Percentiles rank a stretch among this genome's conserved stretches.
phyloP scores from a whole-genome alignment of 306 rosid species.

The Parietaria judaica region DNA sequence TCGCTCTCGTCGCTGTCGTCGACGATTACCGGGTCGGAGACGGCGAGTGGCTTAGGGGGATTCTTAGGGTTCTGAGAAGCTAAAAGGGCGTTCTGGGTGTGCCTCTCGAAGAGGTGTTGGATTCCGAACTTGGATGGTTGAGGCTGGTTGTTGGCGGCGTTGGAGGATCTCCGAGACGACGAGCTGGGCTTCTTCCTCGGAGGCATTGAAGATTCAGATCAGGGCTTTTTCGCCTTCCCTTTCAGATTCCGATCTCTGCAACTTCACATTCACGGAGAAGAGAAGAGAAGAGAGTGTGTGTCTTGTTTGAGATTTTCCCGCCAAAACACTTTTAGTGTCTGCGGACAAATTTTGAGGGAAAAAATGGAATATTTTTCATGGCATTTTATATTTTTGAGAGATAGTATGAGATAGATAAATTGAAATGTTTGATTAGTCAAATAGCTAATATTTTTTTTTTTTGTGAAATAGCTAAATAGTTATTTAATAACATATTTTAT shows the following conservation, averaged over 20 bases:
- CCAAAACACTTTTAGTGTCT: background rate
- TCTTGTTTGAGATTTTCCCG: conserved; percentile 19
- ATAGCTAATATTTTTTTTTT: too few species aligned
- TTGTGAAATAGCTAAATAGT: too few species aligned
- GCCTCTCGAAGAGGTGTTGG: conserved; percentile 84
- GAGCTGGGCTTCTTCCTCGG: conserved; percentile 53
- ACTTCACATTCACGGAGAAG: background rate
- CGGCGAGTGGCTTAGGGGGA: background rate
- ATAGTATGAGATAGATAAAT: too few species aligned
- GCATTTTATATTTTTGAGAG: too few species aligned
- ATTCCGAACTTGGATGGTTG: conserved; percentile 78
- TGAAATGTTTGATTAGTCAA: too few species aligned
- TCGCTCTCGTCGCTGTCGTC: background rate
- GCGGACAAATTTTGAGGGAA: too few species aligned
- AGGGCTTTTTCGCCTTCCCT: conserved; percentile 2
- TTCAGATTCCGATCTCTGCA: conserved; percentile 11
- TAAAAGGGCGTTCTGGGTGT: conserved; percentile 26
- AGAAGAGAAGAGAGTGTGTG: background rate
- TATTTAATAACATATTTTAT: too few species aligned
- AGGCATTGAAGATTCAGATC: conserved; percentile 35
- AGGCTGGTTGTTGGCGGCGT: conserved; percentile 13
- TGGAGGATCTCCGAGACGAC: conserved; percentile 30
- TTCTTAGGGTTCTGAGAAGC: conserved; percentile 46
- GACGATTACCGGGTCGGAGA: background rate
- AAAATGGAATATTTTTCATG: too few species aligned